phyloP scores from a whole-genome alignment of 345 rosid species.

The Turnera subulata region DNA sequence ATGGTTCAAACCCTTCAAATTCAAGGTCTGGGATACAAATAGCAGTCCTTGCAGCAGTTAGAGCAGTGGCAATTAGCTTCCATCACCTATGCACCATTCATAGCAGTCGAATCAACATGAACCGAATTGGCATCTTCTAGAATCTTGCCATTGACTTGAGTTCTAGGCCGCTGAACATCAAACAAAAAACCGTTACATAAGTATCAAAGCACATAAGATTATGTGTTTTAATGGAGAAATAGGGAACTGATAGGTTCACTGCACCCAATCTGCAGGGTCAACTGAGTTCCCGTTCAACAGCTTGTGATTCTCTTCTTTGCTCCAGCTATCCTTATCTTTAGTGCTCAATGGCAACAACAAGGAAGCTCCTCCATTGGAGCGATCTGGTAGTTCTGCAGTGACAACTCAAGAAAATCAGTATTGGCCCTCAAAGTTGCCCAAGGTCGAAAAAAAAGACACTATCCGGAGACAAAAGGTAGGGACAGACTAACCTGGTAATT shows the following conservation, averaged over 20 bases:
- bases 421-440: not conserved
- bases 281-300: constrained; percentile 79
- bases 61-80: constrained; percentile 11
- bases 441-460: not conserved
- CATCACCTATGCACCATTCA: constrained; percentile 63
- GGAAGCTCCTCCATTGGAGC: constrained; percentile 44
- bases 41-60: constrained; percentile 18
- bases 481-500: constrained; percentile 75
- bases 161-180: constrained; percentile 61
- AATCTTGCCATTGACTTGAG: constrained; percentile 78
- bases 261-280: constrained; percentile 93
- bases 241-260: not conserved
- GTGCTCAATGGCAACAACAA: constrained; percentile 60
- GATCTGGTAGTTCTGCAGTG: constrained; percentile 77
- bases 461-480: not conserved
- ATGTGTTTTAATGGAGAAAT: not conserved
- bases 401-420: constrained; percentile 19
- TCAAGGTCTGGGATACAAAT: not conserved
- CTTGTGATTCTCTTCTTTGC: constrained; percentile 92
- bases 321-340: constrained; percentile 60
- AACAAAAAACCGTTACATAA: not conserved
- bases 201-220: not conserved
- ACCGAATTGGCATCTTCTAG: constrained; percentile 58
- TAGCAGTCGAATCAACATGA: constrained; percentile 48
- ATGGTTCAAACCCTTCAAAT: not conserved